Conservation (phyloP, 2,329 filamentous ascomycete species). For the Tolypocladium album region DNA sequence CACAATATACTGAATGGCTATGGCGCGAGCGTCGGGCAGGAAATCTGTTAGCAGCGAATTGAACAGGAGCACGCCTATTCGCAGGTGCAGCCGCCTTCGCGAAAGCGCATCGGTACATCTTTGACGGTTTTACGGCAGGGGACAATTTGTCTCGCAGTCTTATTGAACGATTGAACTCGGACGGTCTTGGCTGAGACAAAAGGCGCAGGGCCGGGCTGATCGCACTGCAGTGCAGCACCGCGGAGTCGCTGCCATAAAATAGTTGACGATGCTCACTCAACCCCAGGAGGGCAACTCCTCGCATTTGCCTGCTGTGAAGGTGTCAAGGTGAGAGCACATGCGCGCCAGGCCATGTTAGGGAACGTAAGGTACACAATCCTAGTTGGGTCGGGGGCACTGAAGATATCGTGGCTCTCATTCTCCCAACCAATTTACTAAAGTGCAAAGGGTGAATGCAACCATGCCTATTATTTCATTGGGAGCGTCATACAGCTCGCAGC, state of each 20-base stretch:
- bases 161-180: background rate
- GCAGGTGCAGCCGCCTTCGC: background rate
- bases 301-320: no score
- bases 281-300: background rate
- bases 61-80: background rate
- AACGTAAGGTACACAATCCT: no score
- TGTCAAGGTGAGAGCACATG: no score
- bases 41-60: background rate
- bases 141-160: background rate
- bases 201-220: no score
- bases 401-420: no score
- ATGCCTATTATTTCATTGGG: background rate
- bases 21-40: background rate
- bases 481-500: background rate
- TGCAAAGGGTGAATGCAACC: background rate
- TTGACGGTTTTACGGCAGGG: background rate
- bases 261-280: background rate
- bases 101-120: background rate
- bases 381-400: no score
- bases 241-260: background rate
- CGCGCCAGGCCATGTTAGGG: no score
- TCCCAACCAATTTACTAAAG: background rate
- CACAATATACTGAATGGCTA: background rate
- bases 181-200: no score
- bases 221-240: no score